A percentile compares a stretch with the other conserved stretches of the same genome.
phyloP scores from a whole-genome alignment of 1,284 basidiomycete species.

The Vanrija humicola region DNA sequence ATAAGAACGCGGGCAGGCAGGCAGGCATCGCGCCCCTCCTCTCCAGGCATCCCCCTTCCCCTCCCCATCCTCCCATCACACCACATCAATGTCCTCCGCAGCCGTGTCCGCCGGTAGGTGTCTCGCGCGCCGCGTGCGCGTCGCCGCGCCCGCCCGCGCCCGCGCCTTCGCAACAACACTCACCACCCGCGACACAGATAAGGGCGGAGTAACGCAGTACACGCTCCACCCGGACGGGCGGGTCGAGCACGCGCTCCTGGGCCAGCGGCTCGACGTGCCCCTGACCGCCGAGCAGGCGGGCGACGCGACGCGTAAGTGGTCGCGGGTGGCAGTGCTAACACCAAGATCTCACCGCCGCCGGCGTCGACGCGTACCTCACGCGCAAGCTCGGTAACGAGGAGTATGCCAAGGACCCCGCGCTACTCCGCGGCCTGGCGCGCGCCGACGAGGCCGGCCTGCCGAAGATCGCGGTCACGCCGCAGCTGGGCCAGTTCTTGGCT shows the following conservation, averaged over 20 bases:
- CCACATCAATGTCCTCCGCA: too few relatives aligned
- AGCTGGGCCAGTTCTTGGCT: conserved; percentile 34
- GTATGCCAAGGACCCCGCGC: conserved; percentile 20
- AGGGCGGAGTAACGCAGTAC: not conserved
- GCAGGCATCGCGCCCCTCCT: too few relatives aligned
- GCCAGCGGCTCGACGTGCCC: not conserved
- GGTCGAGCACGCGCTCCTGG: not conserved
- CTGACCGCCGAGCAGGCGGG: conserved; percentile 1
- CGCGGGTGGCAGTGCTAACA: conserved; percentile 1
- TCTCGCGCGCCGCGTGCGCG: too few relatives aligned
- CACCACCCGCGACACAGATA: not conserved
- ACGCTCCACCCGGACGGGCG: not conserved
- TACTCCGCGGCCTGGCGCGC: conserved; percentile 15
- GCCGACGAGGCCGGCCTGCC: conserved; percentile 35
- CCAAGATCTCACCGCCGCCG: conserved; percentile 14
- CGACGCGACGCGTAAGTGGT: conserved; percentile 2
- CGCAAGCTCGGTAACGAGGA: conserved; percentile 19
- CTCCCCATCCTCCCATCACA: too few relatives aligned
- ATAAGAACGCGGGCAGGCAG: too few relatives aligned
- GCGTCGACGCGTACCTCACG: conserved; percentile 30
- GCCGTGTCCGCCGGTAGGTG: too few relatives aligned
- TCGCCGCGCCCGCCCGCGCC: too few relatives aligned
- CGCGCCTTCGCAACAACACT: too few relatives aligned
- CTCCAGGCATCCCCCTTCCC: too few relatives aligned
- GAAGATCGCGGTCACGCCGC: conserved; percentile 23